Evolutionary conservation across 2,329 filamentous ascomycete species (phyloP), one percentile per base, ranked within the genome.

Genomic region (Neonectria hederae): DNA sequence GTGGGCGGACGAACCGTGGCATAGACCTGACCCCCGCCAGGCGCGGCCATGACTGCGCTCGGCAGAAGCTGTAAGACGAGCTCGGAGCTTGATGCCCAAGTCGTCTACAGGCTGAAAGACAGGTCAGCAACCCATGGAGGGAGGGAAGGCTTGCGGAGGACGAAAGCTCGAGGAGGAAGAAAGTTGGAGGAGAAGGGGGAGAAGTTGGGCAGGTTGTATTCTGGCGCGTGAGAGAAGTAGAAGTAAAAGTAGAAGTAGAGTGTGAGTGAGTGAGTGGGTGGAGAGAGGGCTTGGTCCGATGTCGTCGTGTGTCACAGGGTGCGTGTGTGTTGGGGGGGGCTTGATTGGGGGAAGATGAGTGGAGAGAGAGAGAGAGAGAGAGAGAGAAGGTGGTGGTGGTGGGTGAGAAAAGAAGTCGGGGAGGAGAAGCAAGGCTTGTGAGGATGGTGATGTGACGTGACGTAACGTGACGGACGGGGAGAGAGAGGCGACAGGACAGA

Each of bases 21-120:
- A 76, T 87, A 88, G 71, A 85, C 80, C 69, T 87, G 84, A 67
- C 79, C 79, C 66, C 77, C 79, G 72, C 74, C 74, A 72, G 72
- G 73, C 59, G 74, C 70, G 67, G 80, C 78, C 81, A 83, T 83
- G 69, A 61, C 58, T 66, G 60, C 61, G 57, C 59, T 65, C 57
- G 64, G 65, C 54, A 62, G 53, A 58, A 70, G 65, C 64, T 72
- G 58, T 64, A 67, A 65, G 68, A 67, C 65, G 55, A 67, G 63
- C 65, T 65, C 40, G 55, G 69, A 63, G 60, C 63, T 64, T 62
- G 60, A 58, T 65, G 66, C 68, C 66, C 65, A 65, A 63, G 63
- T 69, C 61, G 69, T 64, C 70, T 68, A 70, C 65, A 68, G 61
- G 48, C 62, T 65, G 57, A 35, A 59, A 63, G 32, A 48, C 35